Evolutionary conservation across 148 eudicot species (phyloP).

Genomic region (Dysphania ambrosioides): DNA sequence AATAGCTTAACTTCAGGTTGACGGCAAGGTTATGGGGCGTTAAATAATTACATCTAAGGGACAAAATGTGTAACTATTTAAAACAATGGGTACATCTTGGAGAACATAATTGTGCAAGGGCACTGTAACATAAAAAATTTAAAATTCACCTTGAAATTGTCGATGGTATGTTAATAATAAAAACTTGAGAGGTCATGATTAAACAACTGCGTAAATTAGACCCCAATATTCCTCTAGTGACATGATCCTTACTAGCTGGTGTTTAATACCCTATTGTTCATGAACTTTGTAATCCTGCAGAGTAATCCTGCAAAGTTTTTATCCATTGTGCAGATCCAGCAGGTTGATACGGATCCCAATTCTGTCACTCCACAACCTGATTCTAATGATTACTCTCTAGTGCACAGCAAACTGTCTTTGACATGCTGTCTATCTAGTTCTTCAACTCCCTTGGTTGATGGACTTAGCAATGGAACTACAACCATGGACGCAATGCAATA

Average conservation of each 20-base stretch:
- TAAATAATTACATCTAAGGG: too few species aligned
- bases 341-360: conserved; percentile 3
- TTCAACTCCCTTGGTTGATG: conserved; percentile 13
- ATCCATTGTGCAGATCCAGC: conserved; percentile 20
- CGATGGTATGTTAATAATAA: too few species aligned
- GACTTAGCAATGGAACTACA: conserved; percentile 14
- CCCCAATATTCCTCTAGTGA: background rate
- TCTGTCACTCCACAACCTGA: conserved; percentile 15
- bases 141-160: too few species aligned
- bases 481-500: conserved; percentile 32
- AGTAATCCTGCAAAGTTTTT: background rate
- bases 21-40: too few species aligned
- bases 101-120: too few species aligned
- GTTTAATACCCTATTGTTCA: background rate
- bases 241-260: background rate
- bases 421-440: background rate
- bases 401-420: background rate
- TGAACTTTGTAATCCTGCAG: background rate
- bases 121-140: too few species aligned
- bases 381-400: conserved; percentile 8
- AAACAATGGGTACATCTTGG: too few species aligned
- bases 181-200: too few species aligned
- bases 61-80: too few species aligned
- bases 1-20: too few species aligned
- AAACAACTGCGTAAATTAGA: too few species aligned